Conservation (phyloP, 2,329 filamentous ascomycete species). For the Pestalotiopsis sp. region DNA sequence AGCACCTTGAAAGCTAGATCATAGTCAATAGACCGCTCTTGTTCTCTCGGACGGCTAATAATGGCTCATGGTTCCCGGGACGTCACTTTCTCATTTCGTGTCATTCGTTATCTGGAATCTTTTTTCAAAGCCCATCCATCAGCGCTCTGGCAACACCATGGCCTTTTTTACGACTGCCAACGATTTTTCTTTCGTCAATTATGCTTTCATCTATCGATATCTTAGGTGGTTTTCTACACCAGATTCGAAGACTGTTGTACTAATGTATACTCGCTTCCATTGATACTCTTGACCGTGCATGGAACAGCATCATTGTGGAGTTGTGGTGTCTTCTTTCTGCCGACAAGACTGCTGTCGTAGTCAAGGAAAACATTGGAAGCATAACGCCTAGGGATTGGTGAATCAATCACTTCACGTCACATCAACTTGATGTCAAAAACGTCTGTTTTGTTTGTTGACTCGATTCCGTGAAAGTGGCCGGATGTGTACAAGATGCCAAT, state of each 20-base stretch:
- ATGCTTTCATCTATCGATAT: conserved; percentile 2
- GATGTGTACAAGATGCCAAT: background rate
- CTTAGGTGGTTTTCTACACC: background rate
- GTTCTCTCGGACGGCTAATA: background rate
- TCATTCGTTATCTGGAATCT: background rate
- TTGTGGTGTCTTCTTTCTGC: background rate
- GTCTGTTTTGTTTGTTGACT: background rate
- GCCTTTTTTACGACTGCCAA: conserved; percentile 1
- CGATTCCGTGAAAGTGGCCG: background rate
- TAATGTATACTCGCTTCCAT: conserved; percentile 4
- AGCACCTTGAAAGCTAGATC: conserved; percentile 36
- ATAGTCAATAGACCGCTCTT: background rate
- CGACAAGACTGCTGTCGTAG: background rate
- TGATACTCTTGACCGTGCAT: conserved; percentile 4
- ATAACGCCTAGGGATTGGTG: background rate
- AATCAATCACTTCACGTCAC: background rate
- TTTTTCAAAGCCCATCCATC: background rate
- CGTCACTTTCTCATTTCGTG: background rate
- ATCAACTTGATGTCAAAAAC: background rate
- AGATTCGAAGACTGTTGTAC: background rate
- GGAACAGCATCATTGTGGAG: conserved; percentile 1
- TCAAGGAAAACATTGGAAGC: background rate
- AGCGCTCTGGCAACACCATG: background rate
- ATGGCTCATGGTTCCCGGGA: too few species aligned
- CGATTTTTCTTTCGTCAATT: conserved; percentile 6